Conservation (phyloP, 2,329 filamentous ascomycete genomes). For the Fusarium sp. region DNA sequence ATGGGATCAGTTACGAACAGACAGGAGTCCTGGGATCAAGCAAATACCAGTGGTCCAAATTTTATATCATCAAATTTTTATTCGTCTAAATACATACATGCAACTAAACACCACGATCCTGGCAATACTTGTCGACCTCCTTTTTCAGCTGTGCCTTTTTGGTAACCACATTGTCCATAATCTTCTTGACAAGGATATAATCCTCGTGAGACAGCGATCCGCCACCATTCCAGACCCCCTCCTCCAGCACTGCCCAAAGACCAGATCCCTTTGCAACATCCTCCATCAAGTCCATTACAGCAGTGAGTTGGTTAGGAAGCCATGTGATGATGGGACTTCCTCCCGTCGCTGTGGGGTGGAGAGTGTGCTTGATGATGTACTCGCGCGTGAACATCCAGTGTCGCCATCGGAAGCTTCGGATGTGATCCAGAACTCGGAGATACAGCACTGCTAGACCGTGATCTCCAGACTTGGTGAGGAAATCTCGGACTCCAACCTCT, state of each 20-base stretch:
- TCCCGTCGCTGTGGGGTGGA: conserved; percentile 82
- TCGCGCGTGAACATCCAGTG: conserved; percentile 90
- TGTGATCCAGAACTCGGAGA: conserved; percentile 77
- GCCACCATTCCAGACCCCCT: conserved; percentile 35
- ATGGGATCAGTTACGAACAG: no score
- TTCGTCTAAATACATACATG: no score
- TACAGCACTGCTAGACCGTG: conserved; percentile 68
- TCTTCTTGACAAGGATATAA: conserved; percentile 52
- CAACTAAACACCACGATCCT: conserved; percentile 67
- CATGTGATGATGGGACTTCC: conserved; percentile 87
- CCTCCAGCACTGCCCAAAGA: conserved; percentile 39
- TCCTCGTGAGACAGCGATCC: conserved; percentile 35
- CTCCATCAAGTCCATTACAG: conserved; percentile 79
- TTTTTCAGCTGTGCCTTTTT: conserved; percentile 76
- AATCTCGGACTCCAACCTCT: conserved; percentile 68
- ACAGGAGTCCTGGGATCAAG: no score
- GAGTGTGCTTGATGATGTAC: conserved; percentile 84
- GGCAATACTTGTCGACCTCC: conserved; percentile 82
- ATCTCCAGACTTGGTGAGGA: conserved; percentile 52
- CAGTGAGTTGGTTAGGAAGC: conserved; percentile 84
- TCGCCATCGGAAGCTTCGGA: conserved; percentile 84
- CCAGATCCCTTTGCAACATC: conserved; percentile 62
- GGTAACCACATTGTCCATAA: conserved; percentile 75
- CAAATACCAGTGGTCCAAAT: no score
- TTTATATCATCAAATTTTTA: no score